Percentiles rank a stretch among this genome's conserved stretches.
Conservation (phyloP, 2,329 filamentous ascomycete genomes). For the Talaromyces marneffei region DNA sequence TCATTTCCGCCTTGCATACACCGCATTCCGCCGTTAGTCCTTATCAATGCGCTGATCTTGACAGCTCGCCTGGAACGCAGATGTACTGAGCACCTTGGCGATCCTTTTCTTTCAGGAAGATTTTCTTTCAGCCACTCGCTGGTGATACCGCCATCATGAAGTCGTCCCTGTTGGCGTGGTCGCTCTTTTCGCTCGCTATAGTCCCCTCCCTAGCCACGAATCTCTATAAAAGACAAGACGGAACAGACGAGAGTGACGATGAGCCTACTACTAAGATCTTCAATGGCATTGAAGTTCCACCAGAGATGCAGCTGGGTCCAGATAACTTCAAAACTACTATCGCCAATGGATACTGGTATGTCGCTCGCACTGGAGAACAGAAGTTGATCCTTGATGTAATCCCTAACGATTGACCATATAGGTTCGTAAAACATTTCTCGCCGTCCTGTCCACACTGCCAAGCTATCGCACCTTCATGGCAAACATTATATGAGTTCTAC, state of each 20-base stretch:
- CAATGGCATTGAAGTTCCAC: conserved; percentile 48
- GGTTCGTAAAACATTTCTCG: conserved; percentile 51
- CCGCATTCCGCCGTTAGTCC: background rate
- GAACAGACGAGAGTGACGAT: conserved; percentile 14
- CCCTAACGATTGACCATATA: conserved; percentile 23
- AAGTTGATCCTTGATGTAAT: background rate
- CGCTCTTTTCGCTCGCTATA: conserved; percentile 33
- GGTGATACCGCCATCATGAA: conserved; percentile 28
- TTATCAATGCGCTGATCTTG: conserved; percentile 8
- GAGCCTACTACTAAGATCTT: conserved; percentile 37
- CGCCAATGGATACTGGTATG: conserved; percentile 49
- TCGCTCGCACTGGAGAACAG: background rate
- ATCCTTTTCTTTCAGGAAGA: background rate
- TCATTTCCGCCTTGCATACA: background rate
- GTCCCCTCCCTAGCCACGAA: conserved; percentile 28
- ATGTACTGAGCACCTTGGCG: conserved; percentile 5
- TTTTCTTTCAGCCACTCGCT: conserved; percentile 17
- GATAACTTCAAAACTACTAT: conserved; percentile 44
- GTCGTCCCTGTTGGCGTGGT: conserved; percentile 33
- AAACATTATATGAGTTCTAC: conserved; percentile 94
- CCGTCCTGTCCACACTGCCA: conserved; percentile 64
- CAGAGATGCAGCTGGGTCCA: conserved; percentile 45
- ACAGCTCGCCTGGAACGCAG: background rate
- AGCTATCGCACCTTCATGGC: conserved; percentile 74
- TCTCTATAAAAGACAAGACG: conserved; percentile 25